Evolutionary conservation across 2,329 filamentous ascomycete genomes (phyloP), one percentile per base, ranked within the genome.

Genomic region (Penicillium sp.): DNA sequence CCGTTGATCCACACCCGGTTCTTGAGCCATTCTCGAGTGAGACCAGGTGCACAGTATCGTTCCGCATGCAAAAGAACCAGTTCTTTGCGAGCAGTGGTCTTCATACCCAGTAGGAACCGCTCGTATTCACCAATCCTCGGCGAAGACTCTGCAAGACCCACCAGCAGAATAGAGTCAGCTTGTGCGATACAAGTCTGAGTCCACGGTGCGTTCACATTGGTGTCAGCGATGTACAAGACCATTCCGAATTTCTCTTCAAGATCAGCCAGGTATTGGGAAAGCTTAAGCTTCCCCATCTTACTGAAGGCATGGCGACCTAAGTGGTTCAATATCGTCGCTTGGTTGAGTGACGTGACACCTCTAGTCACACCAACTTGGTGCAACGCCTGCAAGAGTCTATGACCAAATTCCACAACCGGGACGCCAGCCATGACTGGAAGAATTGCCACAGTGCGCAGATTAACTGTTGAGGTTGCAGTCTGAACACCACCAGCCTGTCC

Each of bases 1-100:
- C 94, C 94, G 63, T 97, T 99, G 73, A 99, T 94, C 94, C 94
- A 99, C 59, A 96, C 87, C 1, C 94, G 88, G 67, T 96, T 97
- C 59, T 88, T 86, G 14, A 99, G 77, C 94, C 94, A 99, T 31
- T 88, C 85, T 49, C 94, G 82, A 0, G 94, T 97, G 35, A 96
- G 73, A 0, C 94, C 94, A 5, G 91, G 87, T 0, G 84, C 82
- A 41, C 90, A 96, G 72, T 92, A 97, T 47, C 92, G 84, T 66
- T 99, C 94, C 0, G 89, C 80, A 70, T 99, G 95, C 3, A 99
- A 77, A 25, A 99, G 77, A 1, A 99, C 91, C 3, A 99, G 80
- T 60, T 95, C 90, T 72, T 97, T 99, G 48, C 93, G 84, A 0
- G 94, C 93, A 0, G 94, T 99, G 0, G 93, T 97, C 73, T 99